Base-by-base conservation (phyloP, 495 filamentous ascomycete species). In the Xanthoparmelia taractica region DNA sequence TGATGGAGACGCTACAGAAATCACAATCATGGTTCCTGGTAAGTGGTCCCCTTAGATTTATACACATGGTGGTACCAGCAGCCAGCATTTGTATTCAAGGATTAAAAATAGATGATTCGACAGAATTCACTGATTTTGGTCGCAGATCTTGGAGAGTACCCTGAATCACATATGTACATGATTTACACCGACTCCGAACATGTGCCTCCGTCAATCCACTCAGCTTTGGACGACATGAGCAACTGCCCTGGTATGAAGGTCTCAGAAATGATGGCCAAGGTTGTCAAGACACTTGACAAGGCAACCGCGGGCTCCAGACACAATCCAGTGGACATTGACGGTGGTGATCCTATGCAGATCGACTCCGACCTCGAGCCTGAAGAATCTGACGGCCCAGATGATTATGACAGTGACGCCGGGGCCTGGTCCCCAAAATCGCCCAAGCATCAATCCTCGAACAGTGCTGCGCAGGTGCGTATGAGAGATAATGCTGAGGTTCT, bases 71-170 rank as follows among this genome's bases (percentile, higher is more conserved):
- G 47, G 13, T 17, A 15, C 7, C 1, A 50, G 25, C 13, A 29
- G 3, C 25, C 23, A 12, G 29, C 3, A 27, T 1, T 13, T 8
- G 1, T 17, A 11, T 3, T 27, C 0, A 8, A 29, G 23, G 12
- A 29, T 11, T 0, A 29, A 4, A 29, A 50, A 25, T 10, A 50
- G 2, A 3, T 29, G 15, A 6, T 7, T 29, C 29, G 47, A 29
- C 47, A 2, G 47, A 15, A 65, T 69, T 20, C 15, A 68, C 69
- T 15, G 69, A 73, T 61, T 66, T 31, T 58, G 41, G 13, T 33
- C 27, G 55, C 64, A 83, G 85, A 90, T 63, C 68, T 85, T 7
- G 73, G 76, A 47, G 84, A 89, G 12, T 92, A 92, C 65, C 89
- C 88, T 3, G 74, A 72, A 27, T 70, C 70, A 34, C 87, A 89